Evolutionary conservation across 2,329 filamentous ascomycete species (phyloP), one percentile per base, ranked within the genome.

Genomic region (Trichophyton mentagrophytes): DNA sequence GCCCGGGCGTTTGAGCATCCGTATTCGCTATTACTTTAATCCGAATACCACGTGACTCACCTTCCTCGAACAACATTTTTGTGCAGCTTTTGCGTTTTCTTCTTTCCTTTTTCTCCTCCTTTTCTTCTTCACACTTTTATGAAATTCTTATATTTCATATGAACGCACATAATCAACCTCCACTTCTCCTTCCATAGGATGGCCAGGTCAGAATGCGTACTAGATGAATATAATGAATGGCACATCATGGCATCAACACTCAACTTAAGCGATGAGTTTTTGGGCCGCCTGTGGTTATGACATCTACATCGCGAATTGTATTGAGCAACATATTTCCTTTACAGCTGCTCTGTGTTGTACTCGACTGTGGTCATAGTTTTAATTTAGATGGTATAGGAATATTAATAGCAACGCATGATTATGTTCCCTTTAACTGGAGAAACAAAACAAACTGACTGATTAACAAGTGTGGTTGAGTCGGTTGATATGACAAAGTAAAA

Each of bases 81-180:
- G 59, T 53, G 55, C 27, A 40, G 40, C 57, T 59, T 46, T 60
- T 60, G 61, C 55, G 40, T 61, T 61, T 62, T 62, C 65, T 64
- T 60, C 36, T 55, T 61, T 56, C 60, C 27, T 1, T 30, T 30
- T 58, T 62, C 17, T 49, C 49, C 53, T 60, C 47, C 53, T 58
- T 62, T 63, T 59, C 59, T 62, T 62, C 67, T 61, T 67, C 63
- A 73, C 67, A 75, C 73, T 76, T 73, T 72, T 72, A 68, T 68
- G 66, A 66, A 71, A 67, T 59, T 63, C 66, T 67, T 64, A 67
- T 68, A 65, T 51, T 55, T 40, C 33, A 42, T 66, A 70, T 68
- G 74, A 74, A 76, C 74, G 74, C 74, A 53, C 22, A 76, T 76
- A 77, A 76, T 77, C 74, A 77, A 76, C 74, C 74, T 75, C 73